Conservation (phyloP, 345 rosid genomes). For the Toxicodendron radicans region DNA sequence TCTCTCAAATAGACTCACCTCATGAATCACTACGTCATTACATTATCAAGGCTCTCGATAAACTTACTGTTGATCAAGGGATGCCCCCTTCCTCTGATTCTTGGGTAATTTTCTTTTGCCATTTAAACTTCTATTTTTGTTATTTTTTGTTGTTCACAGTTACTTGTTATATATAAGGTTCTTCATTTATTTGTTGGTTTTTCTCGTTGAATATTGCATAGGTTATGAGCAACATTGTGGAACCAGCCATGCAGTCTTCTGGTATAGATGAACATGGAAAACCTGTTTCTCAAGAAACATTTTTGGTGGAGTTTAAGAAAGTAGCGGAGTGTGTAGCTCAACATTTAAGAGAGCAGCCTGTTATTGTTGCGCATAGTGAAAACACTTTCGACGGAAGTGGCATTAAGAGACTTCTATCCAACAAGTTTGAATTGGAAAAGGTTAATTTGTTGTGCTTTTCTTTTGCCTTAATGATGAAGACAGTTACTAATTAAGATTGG, state of each 20-base stretch:
- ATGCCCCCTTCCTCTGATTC: conserved; percentile 85
- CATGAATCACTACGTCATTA: conserved; percentile 49
- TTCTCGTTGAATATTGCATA: conserved; percentile 7
- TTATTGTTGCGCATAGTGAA: conserved; percentile 90
- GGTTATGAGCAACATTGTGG: conserved; percentile 79
- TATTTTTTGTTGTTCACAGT: no score
- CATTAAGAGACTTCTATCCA: conserved; percentile 64
- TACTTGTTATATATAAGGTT: not conserved
- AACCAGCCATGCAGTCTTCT: conserved; percentile 56
- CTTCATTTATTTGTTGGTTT: not conserved
- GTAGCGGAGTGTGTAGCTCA: conserved; percentile 66
- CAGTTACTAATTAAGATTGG: not conserved
- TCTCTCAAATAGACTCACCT: conserved; percentile 42
- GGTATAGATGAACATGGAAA: conserved; percentile 36
- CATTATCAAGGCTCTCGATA: conserved; percentile 58
- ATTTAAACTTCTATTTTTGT: not conserved
- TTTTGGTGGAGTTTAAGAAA: conserved; percentile 67
- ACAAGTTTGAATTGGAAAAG: conserved; percentile 89
- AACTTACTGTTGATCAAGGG: conserved; percentile 86
- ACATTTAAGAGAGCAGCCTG: conserved; percentile 85
- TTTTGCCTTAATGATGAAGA: not conserved
- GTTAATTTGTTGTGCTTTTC: conserved; percentile 24
- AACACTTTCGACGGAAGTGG: conserved; percentile 85
- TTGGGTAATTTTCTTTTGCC: conserved; percentile 51
- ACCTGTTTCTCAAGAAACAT: conserved; percentile 47